Evolutionary conservation across 768 basidiomycete genomes (phyloP).

Genomic region (Kondoa subrosea): DNA sequence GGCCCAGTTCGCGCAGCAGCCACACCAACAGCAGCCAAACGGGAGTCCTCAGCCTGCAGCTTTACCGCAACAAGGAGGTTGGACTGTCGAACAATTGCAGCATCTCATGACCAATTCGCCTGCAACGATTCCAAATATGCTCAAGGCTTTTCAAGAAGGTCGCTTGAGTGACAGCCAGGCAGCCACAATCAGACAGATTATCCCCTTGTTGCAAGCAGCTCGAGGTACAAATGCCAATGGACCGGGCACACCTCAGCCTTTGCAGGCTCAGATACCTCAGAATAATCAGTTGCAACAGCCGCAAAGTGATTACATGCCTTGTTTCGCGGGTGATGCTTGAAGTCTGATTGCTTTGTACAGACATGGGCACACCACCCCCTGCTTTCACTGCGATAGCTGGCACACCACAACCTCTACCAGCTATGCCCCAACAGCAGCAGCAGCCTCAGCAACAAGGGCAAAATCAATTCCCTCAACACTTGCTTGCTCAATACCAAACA

Average conservation of each 20-base stretch:
- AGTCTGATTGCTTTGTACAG: not conserved
- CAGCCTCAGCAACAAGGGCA: not conserved
- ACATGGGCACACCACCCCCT: not conserved
- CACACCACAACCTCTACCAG: not conserved
- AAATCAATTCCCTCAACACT: no score
- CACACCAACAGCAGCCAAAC: no score
- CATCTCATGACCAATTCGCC: not conserved
- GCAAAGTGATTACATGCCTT: no score
- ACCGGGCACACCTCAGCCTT: no score
- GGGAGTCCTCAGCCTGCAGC: no score
- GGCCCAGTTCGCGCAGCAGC: no score
- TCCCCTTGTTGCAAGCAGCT: not conserved
- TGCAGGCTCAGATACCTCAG: no score
- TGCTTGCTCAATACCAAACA: not conserved
- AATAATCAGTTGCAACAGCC: no score
- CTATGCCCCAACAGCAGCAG: not conserved
- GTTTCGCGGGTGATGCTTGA: no score
- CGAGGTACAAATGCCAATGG: no score
- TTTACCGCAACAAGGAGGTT: not conserved
- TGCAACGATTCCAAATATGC: not conserved
- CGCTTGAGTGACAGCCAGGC: not conserved
- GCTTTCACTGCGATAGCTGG: not conserved
- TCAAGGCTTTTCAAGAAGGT: not conserved
- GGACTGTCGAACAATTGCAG: not conserved
- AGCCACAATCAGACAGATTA: not conserved